Evolutionary conservation across 352 stramenopile species (phyloP), one percentile per base, ranked within the genome.

Genomic region (Globisporangium recalcitrans): DNA sequence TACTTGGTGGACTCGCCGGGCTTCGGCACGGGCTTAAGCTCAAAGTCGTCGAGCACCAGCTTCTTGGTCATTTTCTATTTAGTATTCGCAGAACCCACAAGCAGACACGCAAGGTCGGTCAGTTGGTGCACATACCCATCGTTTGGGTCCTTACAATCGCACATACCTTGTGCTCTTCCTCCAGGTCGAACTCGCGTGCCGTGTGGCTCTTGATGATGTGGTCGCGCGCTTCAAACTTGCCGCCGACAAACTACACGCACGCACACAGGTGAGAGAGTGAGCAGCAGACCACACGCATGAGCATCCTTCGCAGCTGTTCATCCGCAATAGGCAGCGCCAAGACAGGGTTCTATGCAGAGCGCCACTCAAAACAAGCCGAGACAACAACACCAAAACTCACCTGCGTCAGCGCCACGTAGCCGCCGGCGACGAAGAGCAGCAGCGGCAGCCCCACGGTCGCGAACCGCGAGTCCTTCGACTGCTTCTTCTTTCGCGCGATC

Each of bases 21-120:
- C 26, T 78, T 82, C 11, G 86, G 86, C 51, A 95, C 80, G 9
- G 84, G 86, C 63, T 95, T 95, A 60, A 95, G 68, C 63, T 91
- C 86, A 54, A 93, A 95, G 60, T 93, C 86, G 61, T 93, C 78
- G 11, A 87, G 68, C 36, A 82, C 51, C 58, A 95, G 73, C 65
- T 95, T 95, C 67, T 90, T 74, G 32, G 79, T 91, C 63, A 95
- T 93, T 83, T 77, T 90, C 86, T 93, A 63, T n/a, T n/a, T n/a
- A n/a, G n/a, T n/a, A n/a, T n/a, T n/a, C n/a, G n/a, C n/a, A 32
- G 58, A 22, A 58, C 24, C 22, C 9, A 21, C 51, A 49, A 57
- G 19, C 0, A 27, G 7, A 9, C 5, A 34, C n/a, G n/a, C n/a
- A n/a, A n/a, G n/a, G n/a, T n/a, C n/a, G n/a, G n/a, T n/a, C n/a